Evolutionary conservation across 108 stramenopile species (phyloP), one percentile per base, ranked within the genome.

Genomic region (Skeletonema menzelii): DNA sequence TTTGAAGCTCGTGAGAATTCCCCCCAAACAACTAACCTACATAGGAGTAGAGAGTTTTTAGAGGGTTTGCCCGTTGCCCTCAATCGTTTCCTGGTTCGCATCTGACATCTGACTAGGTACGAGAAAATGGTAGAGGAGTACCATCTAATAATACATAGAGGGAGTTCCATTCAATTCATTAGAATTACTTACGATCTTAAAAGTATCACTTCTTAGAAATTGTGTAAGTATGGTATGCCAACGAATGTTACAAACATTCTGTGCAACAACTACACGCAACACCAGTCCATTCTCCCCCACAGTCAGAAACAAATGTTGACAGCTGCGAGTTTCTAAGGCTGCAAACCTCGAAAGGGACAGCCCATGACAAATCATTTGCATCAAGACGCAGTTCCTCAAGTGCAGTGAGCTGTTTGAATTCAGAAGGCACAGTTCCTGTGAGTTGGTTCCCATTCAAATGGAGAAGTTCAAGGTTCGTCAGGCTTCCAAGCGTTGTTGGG

Each of bases 351-450:
- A 53, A 12, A 26, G 86, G 79, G 20, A 92, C 62, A 2, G 76
- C 79, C 7, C 91, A 88, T 11, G 78, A 65, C 37, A 92, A 65
- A 10, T 67, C 60, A 56, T 89, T 92, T 49, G 83, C 82, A 31
- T 86, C 73, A 34, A 92, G 30, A 47, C 74, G 78, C 27, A 92
- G 69, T 67, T 85, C 85, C 47, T 71, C 62, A 34, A 88, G 47
- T 20, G 10, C 15, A 20, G 73, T 58, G 10, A 74, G 30, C 8
- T 66, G 22, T n/a, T 74, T 56, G 3, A 74, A 24, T 59, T 66
- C 57, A 4, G 55, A 37, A 17, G 73, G 73, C 40, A 74, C 26
- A 27, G 64, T 58, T 32, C 66, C 75, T n/a, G 53, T 46, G 8
- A 76, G 61, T 38, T 35, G 67, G 24, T 69, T 76, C 4, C 56